These are phyloP conservation scores for Hygrocybe coccinea DNA, from an alignment of 768 basidiomycete species.

Conservation along the genomic window DNA sequence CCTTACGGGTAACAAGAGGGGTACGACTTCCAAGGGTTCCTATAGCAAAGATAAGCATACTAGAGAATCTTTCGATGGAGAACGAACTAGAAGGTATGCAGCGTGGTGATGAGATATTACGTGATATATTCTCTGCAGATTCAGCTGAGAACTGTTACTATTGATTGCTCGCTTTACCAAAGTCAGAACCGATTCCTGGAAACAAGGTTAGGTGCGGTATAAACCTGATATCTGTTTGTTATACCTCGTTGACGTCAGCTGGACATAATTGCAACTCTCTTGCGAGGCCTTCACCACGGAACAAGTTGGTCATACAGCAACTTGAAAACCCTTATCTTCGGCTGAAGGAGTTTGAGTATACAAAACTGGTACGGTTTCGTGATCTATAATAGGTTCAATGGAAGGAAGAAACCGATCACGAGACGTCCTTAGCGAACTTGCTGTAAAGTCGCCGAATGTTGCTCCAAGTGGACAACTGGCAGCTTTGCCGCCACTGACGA, in stretches of 20 bases:
- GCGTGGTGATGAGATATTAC: not conserved
- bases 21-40: slow-evolving; percentile 45
- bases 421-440: too few relatives aligned
- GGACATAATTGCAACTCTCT: too few relatives aligned
- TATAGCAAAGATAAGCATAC: slow-evolving; percentile 15
- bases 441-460: too few relatives aligned
- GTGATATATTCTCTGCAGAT: not conserved
- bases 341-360: too few relatives aligned
- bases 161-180: not conserved
- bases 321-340: too few relatives aligned
- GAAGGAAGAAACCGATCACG: too few relatives aligned
- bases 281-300: too few relatives aligned
- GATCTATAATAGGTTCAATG: too few relatives aligned
- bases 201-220: not conserved
- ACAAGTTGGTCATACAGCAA: too few relatives aligned
- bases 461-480: too few relatives aligned
- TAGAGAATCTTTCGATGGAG: not conserved
- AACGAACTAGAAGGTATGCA: not conserved
- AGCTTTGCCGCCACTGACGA: not conserved
- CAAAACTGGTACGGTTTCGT: too few relatives aligned
- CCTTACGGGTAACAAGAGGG: slow-evolving; percentile 34
- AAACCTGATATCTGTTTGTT: not conserved
- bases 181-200: not conserved
- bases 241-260: not conserved
- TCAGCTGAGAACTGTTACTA: not conserved